Evolutionary conservation across 2,329 filamentous ascomycete genomes (phyloP).

Genomic region (Sporothrix protearum): DNA sequence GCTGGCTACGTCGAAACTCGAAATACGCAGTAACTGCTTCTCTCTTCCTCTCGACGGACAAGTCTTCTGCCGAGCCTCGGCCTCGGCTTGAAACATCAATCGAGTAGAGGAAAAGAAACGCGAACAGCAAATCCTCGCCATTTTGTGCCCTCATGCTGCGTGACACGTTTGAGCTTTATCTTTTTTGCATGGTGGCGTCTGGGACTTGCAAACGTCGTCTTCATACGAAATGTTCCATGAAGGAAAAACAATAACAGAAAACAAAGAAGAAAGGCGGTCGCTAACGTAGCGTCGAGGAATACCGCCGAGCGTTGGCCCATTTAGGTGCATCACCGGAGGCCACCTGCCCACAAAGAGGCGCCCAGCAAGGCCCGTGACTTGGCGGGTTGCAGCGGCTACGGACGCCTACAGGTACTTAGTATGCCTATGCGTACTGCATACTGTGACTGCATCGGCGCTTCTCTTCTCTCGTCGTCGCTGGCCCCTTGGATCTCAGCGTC

Average conservation of each 20-base stretch:
- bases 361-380: background rate
- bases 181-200: background rate
- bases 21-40: background rate
- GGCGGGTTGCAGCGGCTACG: background rate
- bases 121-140: background rate
- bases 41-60: background rate
- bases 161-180: background rate
- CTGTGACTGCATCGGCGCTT: background rate
- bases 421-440: no score
- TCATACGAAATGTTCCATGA: background rate
- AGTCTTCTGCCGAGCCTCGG: background rate
- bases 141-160: background rate
- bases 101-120: background rate
- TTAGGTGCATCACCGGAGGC: constrained; percentile 28
- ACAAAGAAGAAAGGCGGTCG: background rate
- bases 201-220: background rate
- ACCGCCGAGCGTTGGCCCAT: constrained; percentile 34
- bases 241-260: background rate
- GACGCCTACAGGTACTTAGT: no score
- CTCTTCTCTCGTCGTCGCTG: background rate
- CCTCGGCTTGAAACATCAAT: background rate
- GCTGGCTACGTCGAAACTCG: no score
- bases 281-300: constrained; percentile 26
- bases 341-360: background rate
- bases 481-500: background rate